Conservation (phyloP, 179 eudicot species). For the Carnegiea gigantea region DNA sequence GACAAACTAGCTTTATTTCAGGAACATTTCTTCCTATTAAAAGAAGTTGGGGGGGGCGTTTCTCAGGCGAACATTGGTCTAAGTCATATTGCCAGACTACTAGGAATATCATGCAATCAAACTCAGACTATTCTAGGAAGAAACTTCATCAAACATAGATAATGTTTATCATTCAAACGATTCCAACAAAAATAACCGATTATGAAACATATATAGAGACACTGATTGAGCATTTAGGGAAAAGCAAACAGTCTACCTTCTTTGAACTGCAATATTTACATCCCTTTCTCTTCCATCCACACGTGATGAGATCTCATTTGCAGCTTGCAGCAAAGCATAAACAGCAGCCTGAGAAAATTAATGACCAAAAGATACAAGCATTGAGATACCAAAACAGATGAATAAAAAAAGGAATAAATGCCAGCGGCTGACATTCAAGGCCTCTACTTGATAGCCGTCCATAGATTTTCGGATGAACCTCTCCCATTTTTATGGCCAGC, state of each 20-base stretch:
- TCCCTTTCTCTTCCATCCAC: conserved; percentile 82
- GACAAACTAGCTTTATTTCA: not conserved
- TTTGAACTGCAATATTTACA: conserved; percentile 70
- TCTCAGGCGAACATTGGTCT: not conserved
- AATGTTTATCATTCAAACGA: not conserved
- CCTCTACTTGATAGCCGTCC: too few species aligned
- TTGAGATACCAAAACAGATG: not conserved
- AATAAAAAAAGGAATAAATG: not conserved
- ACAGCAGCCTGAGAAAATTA: conserved; percentile 69
- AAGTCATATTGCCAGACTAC: not conserved
- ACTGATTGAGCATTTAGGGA: not conserved
- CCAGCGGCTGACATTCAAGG: too few species aligned
- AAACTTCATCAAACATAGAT: not conserved
- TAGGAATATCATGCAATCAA: not conserved
- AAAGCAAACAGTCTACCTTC: conserved; percentile 50
- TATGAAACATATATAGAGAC: not conserved
- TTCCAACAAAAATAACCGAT: not conserved
- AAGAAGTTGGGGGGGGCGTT: not conserved
- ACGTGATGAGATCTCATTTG: conserved; percentile 76
- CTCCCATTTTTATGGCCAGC: too few species aligned
- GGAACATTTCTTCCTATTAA: not conserved
- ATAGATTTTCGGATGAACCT: too few species aligned
- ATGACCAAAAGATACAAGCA: conserved; percentile 2
- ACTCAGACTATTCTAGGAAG: not conserved
- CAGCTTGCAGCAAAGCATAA: conserved; percentile 83